phyloP scores from a whole-genome alignment of 1,284 basidiomycete genomes.

The Moesziomyces globuligerus region DNA sequence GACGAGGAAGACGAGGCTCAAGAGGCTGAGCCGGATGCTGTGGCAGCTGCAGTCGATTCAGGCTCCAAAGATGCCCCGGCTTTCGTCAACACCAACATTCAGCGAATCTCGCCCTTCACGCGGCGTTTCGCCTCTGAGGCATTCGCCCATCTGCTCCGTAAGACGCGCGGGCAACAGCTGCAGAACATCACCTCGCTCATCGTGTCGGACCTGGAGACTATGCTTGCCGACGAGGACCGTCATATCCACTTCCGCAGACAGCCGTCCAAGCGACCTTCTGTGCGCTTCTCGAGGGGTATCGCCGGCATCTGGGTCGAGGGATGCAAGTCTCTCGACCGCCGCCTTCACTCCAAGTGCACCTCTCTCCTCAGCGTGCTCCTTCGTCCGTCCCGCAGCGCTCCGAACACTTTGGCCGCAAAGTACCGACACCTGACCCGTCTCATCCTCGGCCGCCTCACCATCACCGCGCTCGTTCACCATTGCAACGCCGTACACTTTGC shows the following conservation, averaged over 20 bases:
- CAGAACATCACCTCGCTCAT: constrained; percentile 46
- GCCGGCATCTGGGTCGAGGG: constrained; percentile 64
- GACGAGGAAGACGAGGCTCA: constrained; percentile 19
- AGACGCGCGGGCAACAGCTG: constrained; percentile 53
- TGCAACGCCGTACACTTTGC: constrained; percentile 49
- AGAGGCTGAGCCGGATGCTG: constrained; percentile 4
- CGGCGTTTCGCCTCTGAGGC: constrained; percentile 65
- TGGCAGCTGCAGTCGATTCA: not conserved
- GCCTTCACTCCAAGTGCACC: constrained; percentile 51
- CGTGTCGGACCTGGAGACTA: constrained; percentile 44
- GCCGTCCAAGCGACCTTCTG: constrained; percentile 25
- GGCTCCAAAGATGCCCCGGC: not conserved
- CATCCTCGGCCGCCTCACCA: constrained; percentile 47
- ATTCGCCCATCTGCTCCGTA: constrained; percentile 63
- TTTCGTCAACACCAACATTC: constrained; percentile 32
- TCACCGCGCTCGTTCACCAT: constrained; percentile 62
- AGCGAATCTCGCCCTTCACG: constrained; percentile 54
- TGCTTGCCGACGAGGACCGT: constrained; percentile 45
- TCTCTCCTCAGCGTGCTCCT: constrained; percentile 45
- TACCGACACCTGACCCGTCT: constrained; percentile 36
- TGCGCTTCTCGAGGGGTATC: constrained; percentile 54
- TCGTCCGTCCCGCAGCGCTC: constrained; percentile 5
- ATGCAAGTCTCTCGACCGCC: constrained; percentile 59
- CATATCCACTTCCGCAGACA: constrained; percentile 23
- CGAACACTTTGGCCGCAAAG: constrained; percentile 16